Base-by-base conservation (phyloP, 2,329 filamentous ascomycete genomes). In the Lanzia echinophila region DNA sequence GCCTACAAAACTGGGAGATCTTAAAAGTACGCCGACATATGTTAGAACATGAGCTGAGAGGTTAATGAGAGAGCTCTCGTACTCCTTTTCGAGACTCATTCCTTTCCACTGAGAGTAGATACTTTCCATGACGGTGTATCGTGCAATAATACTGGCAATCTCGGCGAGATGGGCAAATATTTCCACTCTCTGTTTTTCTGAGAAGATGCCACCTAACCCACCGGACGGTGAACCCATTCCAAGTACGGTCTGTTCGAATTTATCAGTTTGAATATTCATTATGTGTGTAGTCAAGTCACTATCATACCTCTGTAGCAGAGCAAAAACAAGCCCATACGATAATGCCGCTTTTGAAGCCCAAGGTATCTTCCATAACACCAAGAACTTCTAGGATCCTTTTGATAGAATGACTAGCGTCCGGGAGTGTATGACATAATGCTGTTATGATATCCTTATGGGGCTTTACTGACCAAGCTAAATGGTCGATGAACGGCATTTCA, bases 61-160 rank as follows among this genome's bases (percentile, higher is more conserved):
- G 2, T 41, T 12, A 13, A 59, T 47, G 15, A 59, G 42, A 13
- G 47, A 43, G 3, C 38, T 20, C 15, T 53, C 34, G 2, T 59
- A 59, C 6, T 41, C 7, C 13, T 10, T 22, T 15, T 51, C 24
- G 15, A 54, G 45, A 13, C 12, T 49, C 56, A 60, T 60, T 2
- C 34, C 50, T 15, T 36, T 32, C 56, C 56, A 58, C 15, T 58
- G 48, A 32, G 38, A 19, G 22, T 60, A 57, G 3, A 58, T 57
- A 41, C 47, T 58, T 24, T 60, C 58, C 48, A 60, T 55, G 8
- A 58, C 52, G 10, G 46, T 47, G 28, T 60, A 58, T 38, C 58
- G 48, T 38, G 54, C 58, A n/a, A 60, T 47, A 2, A 57, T 47
- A 10, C 41, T 51, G 13, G 45, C 49, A 7, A 60, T 31, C 10